Evolutionary conservation across 2,329 filamentous ascomycete species (phyloP).

Genomic region (Cladosporium halotolerans): DNA sequence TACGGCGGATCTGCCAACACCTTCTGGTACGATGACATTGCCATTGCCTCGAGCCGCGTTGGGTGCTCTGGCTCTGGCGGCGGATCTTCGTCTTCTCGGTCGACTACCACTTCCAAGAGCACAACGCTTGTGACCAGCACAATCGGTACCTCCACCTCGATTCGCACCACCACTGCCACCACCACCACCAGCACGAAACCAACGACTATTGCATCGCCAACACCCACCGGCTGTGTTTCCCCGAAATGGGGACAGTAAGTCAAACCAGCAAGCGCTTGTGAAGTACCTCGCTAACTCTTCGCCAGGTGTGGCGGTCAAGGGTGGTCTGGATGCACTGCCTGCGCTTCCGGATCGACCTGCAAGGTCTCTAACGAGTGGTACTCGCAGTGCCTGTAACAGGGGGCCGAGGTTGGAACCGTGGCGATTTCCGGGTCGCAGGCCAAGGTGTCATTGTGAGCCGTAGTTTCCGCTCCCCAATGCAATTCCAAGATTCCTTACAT

Average conservation of each 20-base stretch:
- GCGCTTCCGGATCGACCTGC: slow-evolving; percentile 31
- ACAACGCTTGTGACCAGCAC: neutral
- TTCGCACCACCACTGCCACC: neutral
- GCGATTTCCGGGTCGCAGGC: too few relatives aligned
- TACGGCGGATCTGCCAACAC: slow-evolving; percentile 57
- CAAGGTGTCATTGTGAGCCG: too few relatives aligned
- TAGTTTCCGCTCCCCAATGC: too few relatives aligned
- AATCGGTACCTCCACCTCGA: neutral
- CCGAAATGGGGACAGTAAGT: slow-evolving; percentile 9
- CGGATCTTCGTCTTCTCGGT: neutral
- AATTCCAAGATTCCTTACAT: too few relatives aligned
- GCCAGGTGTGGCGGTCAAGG: slow-evolving; percentile 30
- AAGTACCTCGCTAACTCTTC: neutral
- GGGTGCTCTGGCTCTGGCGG: slow-evolving; percentile 36
- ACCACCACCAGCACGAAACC: neutral
- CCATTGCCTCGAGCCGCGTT: slow-evolving; percentile 42
- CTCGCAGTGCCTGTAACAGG: slow-evolving; percentile 28
- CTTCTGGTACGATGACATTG: slow-evolving; percentile 58
- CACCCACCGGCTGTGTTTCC: slow-evolving; percentile 8
- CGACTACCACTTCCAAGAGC: slow-evolving; percentile 4
- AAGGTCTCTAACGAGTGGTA: slow-evolving; percentile 30
- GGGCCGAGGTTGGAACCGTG: neutral
- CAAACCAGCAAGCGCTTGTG: neutral
- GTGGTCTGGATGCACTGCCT: slow-evolving; percentile 32
- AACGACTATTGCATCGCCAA: slow-evolving; percentile 1